Evolutionary conservation across 139 green algal genomes (phyloP), one percentile per base, ranked within the genome.

Genomic region (Picochlorum sp.): DNA sequence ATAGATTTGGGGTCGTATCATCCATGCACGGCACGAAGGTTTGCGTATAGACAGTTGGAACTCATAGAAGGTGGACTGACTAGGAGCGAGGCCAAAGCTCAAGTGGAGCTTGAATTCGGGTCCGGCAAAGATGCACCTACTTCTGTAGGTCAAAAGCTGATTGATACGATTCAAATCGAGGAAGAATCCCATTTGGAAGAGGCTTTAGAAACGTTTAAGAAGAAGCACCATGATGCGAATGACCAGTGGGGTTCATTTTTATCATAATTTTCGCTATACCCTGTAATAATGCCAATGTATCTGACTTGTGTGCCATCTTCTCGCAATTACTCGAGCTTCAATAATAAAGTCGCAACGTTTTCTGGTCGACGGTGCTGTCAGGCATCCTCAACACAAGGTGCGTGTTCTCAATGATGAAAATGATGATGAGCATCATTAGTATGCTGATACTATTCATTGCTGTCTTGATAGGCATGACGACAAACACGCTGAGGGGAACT

Each of bases 11-110:
- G 24, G 16, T 50, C 22, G 33, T 65, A 50, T 31, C 55, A 76
- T 20, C 68, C 68, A 16, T 35, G 64, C 32, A 56, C 47, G 0
- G 64, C 32, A 2, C 54, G 66, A 7, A 33, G 45, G 12, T 75
- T 74, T 59, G 68, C 40, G 35, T 33, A 59, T 44, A 53, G 63
- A 13, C 50, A 67, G 53, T 24, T 74, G 44, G 44, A 73, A 47
- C 53, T 76, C 32, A 61, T 66, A 24, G n/a, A 60, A 31, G 13
- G 33, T 47, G 24, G 40, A 41, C 45, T 44, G 32, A 36, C 16
- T 41, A 63, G 55, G 3, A 1, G 12, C 51, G 55, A 59, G 26
- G 54, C 45, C 30, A 44, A 33, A 26, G 32, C 20, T 16, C 55
- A 60, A 55, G 41, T 26, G 4, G 7, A 29, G 30, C 16, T 31